phyloP scores from a whole-genome alignment of 2,329 filamentous ascomycete species.

The Aspergillus oerlinghausenensis region DNA sequence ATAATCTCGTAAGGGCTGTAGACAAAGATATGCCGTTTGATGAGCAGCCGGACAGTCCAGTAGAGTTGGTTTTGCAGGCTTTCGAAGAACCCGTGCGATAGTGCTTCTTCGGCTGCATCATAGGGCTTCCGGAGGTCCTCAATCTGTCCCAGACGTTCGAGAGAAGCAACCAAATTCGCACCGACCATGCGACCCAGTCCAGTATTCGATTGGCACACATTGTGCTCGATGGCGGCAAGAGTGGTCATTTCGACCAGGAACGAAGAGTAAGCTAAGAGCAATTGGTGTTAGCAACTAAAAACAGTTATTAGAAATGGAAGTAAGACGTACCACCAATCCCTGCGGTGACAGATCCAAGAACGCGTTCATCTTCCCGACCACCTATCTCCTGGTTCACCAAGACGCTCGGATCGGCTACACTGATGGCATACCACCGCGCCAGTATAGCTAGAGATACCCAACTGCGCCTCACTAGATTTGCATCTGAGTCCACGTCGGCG shows the following conservation, averaged over 20 bases:
- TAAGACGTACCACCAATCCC: conserved; percentile 36
- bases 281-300: conserved; percentile 4
- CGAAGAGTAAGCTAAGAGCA: conserved; percentile 30
- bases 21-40: conserved; percentile 41
- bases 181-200: conserved; percentile 34
- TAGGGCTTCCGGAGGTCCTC: conserved; percentile 29
- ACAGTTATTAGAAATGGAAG: background rate
- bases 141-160: conserved; percentile 36
- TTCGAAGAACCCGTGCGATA: conserved; percentile 27
- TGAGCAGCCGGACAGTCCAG: conserved; percentile 39
- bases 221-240: conserved; percentile 29
- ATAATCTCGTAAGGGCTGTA: conserved; percentile 41
- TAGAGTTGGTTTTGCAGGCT: conserved; percentile 39
- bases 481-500: conserved; percentile 37
- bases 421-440: conserved; percentile 40
- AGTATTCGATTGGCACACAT: conserved; percentile 33
- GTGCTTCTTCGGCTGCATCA: conserved; percentile 22
- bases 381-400: conserved; percentile 36
- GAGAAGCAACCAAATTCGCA: conserved; percentile 31
- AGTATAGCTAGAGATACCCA: conserved; percentile 39
- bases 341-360: conserved; percentile 31
- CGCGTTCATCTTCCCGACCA: conserved; percentile 35
- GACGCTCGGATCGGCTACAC: conserved; percentile 37
- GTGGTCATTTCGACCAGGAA: conserved; percentile 35
- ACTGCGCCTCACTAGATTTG: conserved; percentile 36